Evolutionary conservation across 768 basidiomycete genomes (phyloP).

Genomic region (Suillus ampliporus): DNA sequence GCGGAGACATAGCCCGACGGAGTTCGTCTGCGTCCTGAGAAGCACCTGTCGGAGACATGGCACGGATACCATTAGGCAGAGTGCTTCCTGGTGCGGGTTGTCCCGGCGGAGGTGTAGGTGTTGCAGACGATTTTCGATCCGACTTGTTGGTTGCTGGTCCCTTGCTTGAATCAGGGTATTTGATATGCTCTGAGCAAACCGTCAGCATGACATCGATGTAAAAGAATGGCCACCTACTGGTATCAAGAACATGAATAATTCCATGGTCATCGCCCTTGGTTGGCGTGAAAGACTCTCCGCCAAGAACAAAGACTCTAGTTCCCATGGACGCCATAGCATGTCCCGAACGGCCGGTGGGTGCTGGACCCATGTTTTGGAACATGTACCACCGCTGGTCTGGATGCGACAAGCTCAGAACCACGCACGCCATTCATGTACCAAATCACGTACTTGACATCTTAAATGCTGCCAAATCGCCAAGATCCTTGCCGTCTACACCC

Average conservation of each 20-base stretch:
- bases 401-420: conserved; percentile 18
- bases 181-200: conserved; percentile 75
- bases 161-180: conserved; percentile 78
- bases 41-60: conserved; percentile 67
- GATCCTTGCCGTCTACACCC: conserved; percentile 95
- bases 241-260: conserved; percentile 91
- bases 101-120: conserved; percentile 38
- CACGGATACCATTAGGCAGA: conserved; percentile 49
- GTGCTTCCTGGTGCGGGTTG: conserved; percentile 35
- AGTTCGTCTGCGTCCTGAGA: conserved; percentile 56
- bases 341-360: conserved; percentile 90
- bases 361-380: conserved; percentile 99
- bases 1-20: conserved; percentile 72
- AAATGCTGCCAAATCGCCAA: conserved; percentile 95
- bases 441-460: conserved; percentile 87
- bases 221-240: conserved; percentile 62
- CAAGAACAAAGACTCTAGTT: conserved; percentile 88
- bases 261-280: conserved; percentile 78
- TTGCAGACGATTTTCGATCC: conserved; percentile 55
- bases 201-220: conserved; percentile 10
- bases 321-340: conserved; percentile 98
- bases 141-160: conserved; percentile 35
- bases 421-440: conserved; percentile 6
- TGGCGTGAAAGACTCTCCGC: conserved; percentile 87
- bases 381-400: conserved; percentile 98